These are phyloP conservation scores for Syzygium malaccense DNA, from an alignment of 441 rosid genomes.

Conservation along the genomic window DNA sequence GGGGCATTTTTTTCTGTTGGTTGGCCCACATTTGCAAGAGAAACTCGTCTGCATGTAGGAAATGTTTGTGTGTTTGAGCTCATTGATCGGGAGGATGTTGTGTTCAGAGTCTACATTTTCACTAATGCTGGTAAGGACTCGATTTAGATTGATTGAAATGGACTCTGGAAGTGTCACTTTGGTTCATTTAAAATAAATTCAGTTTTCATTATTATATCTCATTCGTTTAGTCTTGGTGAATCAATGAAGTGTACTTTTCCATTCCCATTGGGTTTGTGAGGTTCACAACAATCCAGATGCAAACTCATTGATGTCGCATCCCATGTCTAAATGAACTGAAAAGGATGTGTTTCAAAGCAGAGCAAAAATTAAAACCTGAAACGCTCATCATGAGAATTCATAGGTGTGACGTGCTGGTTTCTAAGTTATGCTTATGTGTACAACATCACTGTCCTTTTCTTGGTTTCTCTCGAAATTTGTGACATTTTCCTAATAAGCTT, in stretches of 20 bases:
- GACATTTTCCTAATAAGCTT: too few species aligned
- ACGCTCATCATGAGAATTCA: not conserved
- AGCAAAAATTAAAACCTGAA: not conserved
- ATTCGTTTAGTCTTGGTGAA: not conserved
- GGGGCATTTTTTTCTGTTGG: not conserved
- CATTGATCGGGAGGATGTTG: not conserved
- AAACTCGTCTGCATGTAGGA: not conserved
- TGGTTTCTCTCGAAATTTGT: not conserved
- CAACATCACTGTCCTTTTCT: not conserved
- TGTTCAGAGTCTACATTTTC: not conserved
- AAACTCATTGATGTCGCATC: not conserved
- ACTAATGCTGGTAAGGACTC: not conserved
- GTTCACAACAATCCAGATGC: not conserved
- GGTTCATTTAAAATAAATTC: not conserved
- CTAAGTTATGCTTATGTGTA: not conserved
- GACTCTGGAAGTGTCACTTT: not conserved
- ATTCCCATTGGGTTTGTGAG: not conserved
- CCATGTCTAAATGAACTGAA: not conserved
- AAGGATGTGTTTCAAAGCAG: not conserved
- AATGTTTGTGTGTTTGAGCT: not conserved
- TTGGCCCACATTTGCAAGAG: not conserved
- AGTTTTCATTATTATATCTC: not conserved
- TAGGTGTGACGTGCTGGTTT: not conserved
- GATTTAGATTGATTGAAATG: too few species aligned
- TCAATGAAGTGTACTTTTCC: not conserved